A percentile compares a stretch with the other conserved stretches of the same genome.
phyloP scores from a whole-genome alignment of 2,329 filamentous ascomycete genomes.

The Fonsecaea monophora region DNA sequence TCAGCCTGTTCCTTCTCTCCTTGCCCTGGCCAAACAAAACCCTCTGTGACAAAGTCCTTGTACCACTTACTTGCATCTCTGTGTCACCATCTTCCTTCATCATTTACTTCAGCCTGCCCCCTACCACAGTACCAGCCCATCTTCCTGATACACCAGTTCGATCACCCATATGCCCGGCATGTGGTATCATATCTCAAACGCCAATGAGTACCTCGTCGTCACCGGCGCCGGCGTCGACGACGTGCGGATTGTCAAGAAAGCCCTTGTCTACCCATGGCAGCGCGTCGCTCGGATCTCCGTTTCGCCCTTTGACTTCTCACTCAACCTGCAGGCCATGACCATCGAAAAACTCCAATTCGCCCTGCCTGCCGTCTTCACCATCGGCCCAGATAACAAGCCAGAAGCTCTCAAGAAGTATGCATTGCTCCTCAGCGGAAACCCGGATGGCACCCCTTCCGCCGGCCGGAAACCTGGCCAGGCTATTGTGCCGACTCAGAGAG shows the following conservation, averaged over 20 bases:
- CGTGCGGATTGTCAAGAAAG: slow-evolving; percentile 79
- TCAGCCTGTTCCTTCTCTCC: neutral
- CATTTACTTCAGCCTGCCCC: neutral
- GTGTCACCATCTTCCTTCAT: neutral
- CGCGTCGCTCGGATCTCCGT: slow-evolving; percentile 55
- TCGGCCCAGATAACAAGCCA: slow-evolving; percentile 76
- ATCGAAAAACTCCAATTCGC: slow-evolving; percentile 84
- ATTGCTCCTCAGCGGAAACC: slow-evolving; percentile 73
- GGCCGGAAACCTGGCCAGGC: slow-evolving; percentile 44
- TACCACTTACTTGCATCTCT: neutral
- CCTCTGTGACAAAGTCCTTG: neutral
- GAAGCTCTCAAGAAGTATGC: slow-evolving; percentile 81
- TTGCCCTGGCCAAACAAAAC: neutral
- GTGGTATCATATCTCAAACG: slow-evolving; percentile 72
- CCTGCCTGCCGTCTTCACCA: slow-evolving; percentile 83
- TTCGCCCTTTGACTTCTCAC: slow-evolving; percentile 73
- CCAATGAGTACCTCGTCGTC: slow-evolving; percentile 85
- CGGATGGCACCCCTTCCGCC: slow-evolving; percentile 52
- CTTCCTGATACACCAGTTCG: neutral
- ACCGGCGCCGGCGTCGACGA: slow-evolving; percentile 78
- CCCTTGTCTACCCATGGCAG: slow-evolving; percentile 75
- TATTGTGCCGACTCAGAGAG: slow-evolving; percentile 55
- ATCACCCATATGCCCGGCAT: slow-evolving; percentile 18
- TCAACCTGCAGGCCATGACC: slow-evolving; percentile 87
- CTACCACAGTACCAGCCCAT: neutral